Base-by-base conservation (phyloP, 2,329 filamentous ascomycete species). In the Fusarium sp. region DNA sequence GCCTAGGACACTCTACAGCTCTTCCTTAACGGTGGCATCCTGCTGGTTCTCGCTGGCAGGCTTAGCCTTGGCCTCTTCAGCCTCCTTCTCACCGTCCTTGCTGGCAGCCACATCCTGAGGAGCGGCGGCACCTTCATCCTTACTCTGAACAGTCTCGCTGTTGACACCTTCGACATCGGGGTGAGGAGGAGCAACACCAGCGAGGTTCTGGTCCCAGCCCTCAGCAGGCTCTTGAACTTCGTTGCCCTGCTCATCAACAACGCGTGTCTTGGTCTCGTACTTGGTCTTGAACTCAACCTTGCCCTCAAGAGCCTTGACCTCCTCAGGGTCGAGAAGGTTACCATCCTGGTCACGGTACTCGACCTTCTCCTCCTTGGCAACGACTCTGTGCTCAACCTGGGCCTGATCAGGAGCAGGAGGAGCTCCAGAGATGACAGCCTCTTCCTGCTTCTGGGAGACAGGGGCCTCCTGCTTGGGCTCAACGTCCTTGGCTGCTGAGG, bases 331-430 rank as follows among this genome's bases (percentile, higher is more conserved):
- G 36, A 99, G 88, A 36, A 98, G 81, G 79, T 98, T 98, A 73
- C 96, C 96, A 76, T 97, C 87, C 81, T 98, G 94, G 81, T 98
- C 96, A 59, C 96, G 93, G 84, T 97, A 99, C 83, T 98, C 96
- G 50, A 98, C 86, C 75, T 91, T 92, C 83, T 98, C 93, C 82
- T 97, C 93, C 60, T 90, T 84, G 45, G 82, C 83, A 46, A 90
- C 61, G 7, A 90, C 76, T 61, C 83, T 83, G 75, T 87, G 85
- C 46, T 81, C 84, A 9, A 86, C 75, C 78, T 87, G 75, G 83
- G 62, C 29, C 29, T 66, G 63, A 9, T 68, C 57, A 18, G 65
- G 65, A 25, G 84, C 64, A 29, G 62, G 80, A 82, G 87, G 85
- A 10, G 86, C 85, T 45, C 84, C 85, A 25, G 86, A 88, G 68